Conservation (phyloP, 805 yeast species). For the Jamesozyma hellenica region DNA sequence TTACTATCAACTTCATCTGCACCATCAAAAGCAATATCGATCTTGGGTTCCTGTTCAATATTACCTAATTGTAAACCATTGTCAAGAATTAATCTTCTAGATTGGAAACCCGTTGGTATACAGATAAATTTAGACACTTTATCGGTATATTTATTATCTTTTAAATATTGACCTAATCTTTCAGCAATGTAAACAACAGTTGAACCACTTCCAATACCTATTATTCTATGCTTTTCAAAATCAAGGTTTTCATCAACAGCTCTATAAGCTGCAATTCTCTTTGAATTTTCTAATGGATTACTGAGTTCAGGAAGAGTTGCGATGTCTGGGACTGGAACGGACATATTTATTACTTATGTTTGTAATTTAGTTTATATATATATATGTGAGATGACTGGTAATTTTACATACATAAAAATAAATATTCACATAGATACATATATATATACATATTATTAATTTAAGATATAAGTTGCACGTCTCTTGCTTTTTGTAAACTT, state of each 20-base stretch:
- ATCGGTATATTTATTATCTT: slow-evolving; percentile 33
- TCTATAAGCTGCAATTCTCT: slow-evolving; percentile 76
- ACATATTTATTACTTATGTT: too few species aligned
- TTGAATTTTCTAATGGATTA: slow-evolving; percentile 63
- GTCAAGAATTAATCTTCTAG: slow-evolving; percentile 71
- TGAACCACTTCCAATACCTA: slow-evolving; percentile 95
- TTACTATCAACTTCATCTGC: slow-evolving; percentile 89
- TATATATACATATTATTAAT: too few species aligned
- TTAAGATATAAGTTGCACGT: too few species aligned
- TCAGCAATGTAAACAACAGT: slow-evolving; percentile 97
- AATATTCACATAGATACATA: too few species aligned
- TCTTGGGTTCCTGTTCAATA: slow-evolving; percentile 68
- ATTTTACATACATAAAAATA: too few species aligned
- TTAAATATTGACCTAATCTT: slow-evolving; percentile 51
- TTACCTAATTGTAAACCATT: slow-evolving; percentile 73
- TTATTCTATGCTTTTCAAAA: slow-evolving; percentile 54
- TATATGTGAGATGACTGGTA: too few species aligned
- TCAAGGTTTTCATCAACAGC: slow-evolving; percentile 69
- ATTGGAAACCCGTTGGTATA: slow-evolving; percentile 95
- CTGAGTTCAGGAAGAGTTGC: slow-evolving; percentile 5
- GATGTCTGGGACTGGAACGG: slow-evolving; percentile 6
- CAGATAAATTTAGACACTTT: slow-evolving; percentile 46
- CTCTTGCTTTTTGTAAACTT: too few species aligned
- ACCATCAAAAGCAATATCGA: slow-evolving; percentile 95
- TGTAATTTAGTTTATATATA: too few species aligned